Conservation (phyloP, 345 rosid species). For the Noccaea caerulescens region DNA sequence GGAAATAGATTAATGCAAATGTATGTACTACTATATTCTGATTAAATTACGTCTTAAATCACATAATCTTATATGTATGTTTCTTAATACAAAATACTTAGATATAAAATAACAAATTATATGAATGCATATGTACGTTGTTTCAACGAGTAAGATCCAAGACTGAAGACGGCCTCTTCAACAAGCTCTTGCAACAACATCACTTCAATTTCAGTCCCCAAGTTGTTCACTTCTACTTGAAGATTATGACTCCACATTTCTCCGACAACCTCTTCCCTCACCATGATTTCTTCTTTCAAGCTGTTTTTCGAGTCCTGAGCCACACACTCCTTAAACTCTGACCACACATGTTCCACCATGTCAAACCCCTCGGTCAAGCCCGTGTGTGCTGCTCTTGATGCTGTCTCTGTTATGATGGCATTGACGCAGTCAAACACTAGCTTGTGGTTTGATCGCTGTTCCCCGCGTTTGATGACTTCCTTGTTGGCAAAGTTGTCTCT, state of each 20-base stretch:
- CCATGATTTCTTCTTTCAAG: constrained; percentile 61
- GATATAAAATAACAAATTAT: background rate
- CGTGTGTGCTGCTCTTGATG: constrained; percentile 19
- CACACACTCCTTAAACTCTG: constrained; percentile 67
- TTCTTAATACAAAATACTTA: constrained; percentile 23
- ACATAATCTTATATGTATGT: constrained; percentile 19
- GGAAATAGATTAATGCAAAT: background rate
- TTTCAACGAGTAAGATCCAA: constrained; percentile 50
- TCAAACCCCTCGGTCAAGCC: constrained; percentile 23
- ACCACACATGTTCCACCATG: constrained; percentile 70
- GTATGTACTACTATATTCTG: background rate
- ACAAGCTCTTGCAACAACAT: constrained; percentile 76
- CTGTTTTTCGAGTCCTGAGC: constrained; percentile 54
- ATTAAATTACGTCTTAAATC: constrained; percentile 1
- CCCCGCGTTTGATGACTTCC: constrained; percentile 62
- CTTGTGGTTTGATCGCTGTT: constrained; percentile 62
- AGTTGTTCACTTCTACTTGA: constrained; percentile 57
- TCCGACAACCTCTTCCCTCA: constrained; percentile 75
- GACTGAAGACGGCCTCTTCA: constrained; percentile 75
- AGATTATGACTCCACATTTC: constrained; percentile 60
- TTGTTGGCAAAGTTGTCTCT: constrained; percentile 60
- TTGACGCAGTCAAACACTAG: constrained; percentile 79
- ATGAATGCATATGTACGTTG: constrained; percentile 26
- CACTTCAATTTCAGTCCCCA: constrained; percentile 64
- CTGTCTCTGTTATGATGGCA: constrained; percentile 57